These are phyloP conservation scores for Cryptococcus sp. DNA, from an alignment of 1,284 basidiomycete genomes.

Conservation along the genomic window DNA sequence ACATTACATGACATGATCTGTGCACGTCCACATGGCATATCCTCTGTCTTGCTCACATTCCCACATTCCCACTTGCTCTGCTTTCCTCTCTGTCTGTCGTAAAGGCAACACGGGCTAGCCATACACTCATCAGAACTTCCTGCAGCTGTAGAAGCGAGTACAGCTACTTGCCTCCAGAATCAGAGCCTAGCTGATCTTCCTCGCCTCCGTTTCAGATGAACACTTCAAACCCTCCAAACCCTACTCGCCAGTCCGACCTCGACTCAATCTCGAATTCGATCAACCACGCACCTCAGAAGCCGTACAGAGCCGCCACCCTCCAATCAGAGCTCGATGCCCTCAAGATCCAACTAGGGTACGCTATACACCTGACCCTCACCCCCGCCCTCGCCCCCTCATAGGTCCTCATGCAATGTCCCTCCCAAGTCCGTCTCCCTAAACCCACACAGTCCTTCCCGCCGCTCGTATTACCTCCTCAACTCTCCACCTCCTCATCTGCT, in stretches of 20 bases:
- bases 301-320: conserved; percentile 12
- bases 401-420: not conserved
- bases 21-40: not conserved
- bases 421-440: not conserved
- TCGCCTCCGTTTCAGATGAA: not conserved
- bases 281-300: not conserved
- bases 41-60: not conserved
- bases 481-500: too few species aligned
- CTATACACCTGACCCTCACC: not conserved
- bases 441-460: too few species aligned
- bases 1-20: conserved; percentile 1
- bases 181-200: not conserved
- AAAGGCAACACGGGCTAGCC: too few species aligned
- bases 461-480: not conserved
- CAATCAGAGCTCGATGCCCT: conserved; percentile 26
- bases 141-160: not conserved
- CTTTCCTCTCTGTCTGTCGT: conserved; percentile 6
- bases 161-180: not conserved
- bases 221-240: not conserved
- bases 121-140: too few species aligned
- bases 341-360: conserved; percentile 27
- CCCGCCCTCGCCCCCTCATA: not conserved
- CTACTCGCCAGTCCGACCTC: not conserved
- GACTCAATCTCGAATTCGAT: not conserved
- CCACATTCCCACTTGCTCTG: not conserved